Conservation (phyloP, 2,329 filamentous ascomycete species). For the Neonectria faginata region DNA sequence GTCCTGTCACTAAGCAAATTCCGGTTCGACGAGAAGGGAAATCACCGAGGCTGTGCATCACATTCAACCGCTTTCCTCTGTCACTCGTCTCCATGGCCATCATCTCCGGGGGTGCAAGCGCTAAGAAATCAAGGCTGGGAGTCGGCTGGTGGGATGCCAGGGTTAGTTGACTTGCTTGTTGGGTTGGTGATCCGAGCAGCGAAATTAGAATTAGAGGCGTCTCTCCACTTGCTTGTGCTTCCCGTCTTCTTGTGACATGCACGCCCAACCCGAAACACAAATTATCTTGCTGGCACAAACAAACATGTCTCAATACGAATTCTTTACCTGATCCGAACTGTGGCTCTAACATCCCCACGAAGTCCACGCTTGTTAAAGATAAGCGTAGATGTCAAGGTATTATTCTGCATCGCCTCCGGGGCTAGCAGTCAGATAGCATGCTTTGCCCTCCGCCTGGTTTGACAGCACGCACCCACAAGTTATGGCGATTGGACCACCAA, state of each 20-base stretch:
- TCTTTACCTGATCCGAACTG: not conserved
- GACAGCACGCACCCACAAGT: slow-evolving; percentile 20
- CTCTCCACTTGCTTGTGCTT: slow-evolving; percentile 11
- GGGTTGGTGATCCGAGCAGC: slow-evolving; percentile 2
- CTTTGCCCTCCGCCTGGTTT: slow-evolving; percentile 20
- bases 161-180: not conserved
- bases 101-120: slow-evolving; percentile 2
- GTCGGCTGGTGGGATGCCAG: not conserved
- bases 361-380: no score
- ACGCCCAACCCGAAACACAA: not conserved
- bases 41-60: slow-evolving; percentile 26
- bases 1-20: slow-evolving; percentile 4
- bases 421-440: slow-evolving; percentile 12
- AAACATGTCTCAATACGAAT: not conserved
- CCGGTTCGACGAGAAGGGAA: slow-evolving; percentile 20
- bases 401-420: not conserved
- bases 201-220: slow-evolving; percentile 6
- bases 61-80: slow-evolving; percentile 14
- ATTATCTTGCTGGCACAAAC: not conserved
- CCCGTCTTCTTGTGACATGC: not conserved
- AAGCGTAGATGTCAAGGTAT: not conserved
- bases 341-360: not conserved
- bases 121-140: slow-evolving; percentile 9
- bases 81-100: slow-evolving; percentile 18
- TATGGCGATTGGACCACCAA: slow-evolving; percentile 6